A percentile compares a stretch with the other conserved stretches of the same genome.
phyloP scores from a whole-genome alignment of 2,329 filamentous ascomycete species.

The Fusarium temperatum region DNA sequence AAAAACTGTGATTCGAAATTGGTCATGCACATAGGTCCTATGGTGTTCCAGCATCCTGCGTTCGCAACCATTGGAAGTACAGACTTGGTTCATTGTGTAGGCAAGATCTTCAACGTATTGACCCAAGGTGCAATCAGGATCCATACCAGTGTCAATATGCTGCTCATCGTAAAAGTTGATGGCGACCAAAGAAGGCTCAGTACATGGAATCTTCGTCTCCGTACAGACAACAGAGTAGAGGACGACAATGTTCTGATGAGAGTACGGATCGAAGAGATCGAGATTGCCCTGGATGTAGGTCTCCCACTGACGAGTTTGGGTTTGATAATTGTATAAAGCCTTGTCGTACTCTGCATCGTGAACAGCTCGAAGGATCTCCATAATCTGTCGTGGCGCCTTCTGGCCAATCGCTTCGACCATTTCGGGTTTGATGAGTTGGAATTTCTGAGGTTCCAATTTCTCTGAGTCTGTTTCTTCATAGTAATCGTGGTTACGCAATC shows the following conservation, averaged over 20 bases:
- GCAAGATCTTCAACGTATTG: constrained; percentile 95
- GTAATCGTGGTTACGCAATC: constrained; percentile 79
- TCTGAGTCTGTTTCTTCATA: constrained; percentile 68
- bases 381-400: constrained; percentile 83
- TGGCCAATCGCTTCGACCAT: constrained; percentile 91
- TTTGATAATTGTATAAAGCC: constrained; percentile 90
- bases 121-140: constrained; percentile 91
- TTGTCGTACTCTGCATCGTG: constrained; percentile 98
- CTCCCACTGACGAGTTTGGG: constrained; percentile 96
- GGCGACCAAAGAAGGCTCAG: constrained; percentile 88
- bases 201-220: constrained; percentile 90
- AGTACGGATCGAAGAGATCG: constrained; percentile 92
- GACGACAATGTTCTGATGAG: constrained; percentile 95
- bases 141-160: constrained; percentile 73
- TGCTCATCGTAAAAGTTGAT: constrained; percentile 96
- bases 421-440: constrained; percentile 91
- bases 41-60: constrained; percentile 92
- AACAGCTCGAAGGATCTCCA: constrained; percentile 92
- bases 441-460: constrained; percentile 73
- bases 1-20: constrained; percentile 91
- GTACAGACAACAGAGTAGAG: constrained; percentile 95
- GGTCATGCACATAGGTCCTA: constrained; percentile 95
- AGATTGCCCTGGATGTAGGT: constrained; percentile 89
- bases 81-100: constrained; percentile 77
- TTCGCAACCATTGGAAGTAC: constrained; percentile 85